Conservation (phyloP, 345 rosid species). For the Geranium brycei region DNA sequence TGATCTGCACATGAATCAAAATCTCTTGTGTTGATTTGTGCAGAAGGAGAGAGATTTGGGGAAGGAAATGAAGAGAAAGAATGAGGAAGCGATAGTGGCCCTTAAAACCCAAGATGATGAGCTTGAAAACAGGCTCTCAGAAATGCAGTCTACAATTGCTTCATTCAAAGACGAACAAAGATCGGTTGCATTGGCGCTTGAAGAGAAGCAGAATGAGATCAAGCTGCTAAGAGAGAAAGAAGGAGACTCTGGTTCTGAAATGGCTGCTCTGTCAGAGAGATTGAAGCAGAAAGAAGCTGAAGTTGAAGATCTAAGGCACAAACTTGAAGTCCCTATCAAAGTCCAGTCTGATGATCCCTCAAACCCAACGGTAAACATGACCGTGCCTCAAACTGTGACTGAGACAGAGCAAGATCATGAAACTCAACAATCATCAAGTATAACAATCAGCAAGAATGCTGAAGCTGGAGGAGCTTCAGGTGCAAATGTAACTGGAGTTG, state of each 20-base stretch:
- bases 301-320: constrained; percentile 32
- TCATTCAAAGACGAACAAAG: constrained; percentile 46
- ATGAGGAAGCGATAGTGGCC: constrained; percentile 8
- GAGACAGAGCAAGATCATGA: constrained; percentile 1
- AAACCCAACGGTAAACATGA: constrained; percentile 8
- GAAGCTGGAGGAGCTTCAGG: not conserved
- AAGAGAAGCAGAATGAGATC: constrained; percentile 36
- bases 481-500: not conserved
- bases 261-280: constrained; percentile 22
- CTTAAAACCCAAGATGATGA: constrained; percentile 39
- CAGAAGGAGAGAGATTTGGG: constrained; percentile 42
- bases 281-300: constrained; percentile 42
- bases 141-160: constrained; percentile 40
- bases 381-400: constrained; percentile 3
- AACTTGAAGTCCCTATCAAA: constrained; percentile 14
- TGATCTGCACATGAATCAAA: not conserved
- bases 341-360: constrained; percentile 22
- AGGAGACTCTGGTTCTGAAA: constrained; percentile 11
- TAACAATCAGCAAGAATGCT: not conserved
- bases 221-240: constrained; percentile 18
- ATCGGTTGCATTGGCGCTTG: constrained; percentile 29
- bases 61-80: constrained; percentile 29
- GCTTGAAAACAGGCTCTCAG: constrained; percentile 28
- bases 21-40: not conserved
- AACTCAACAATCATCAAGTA: not conserved